phyloP scores from a whole-genome alignment of 106 monocot species.

The Iris macrosiphon region DNA sequence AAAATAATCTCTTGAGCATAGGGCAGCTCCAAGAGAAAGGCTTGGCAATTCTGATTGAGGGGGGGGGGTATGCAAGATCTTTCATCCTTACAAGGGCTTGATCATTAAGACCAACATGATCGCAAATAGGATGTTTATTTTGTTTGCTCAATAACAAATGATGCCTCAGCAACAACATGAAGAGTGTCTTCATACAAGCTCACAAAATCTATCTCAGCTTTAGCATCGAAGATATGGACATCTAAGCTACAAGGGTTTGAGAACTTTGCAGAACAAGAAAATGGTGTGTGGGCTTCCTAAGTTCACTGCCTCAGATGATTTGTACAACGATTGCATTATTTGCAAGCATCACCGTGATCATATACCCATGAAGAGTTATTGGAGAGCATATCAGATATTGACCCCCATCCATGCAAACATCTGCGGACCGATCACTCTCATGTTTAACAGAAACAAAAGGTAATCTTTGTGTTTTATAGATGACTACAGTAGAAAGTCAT shows the following conservation, averaged over 20 bases:
- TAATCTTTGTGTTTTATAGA: not conserved
- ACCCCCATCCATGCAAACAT: not conserved
- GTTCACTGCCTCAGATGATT: not conserved
- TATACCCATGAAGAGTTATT: not conserved
- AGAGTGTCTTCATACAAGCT: not conserved
- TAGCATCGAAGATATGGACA: not conserved
- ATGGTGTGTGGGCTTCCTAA: not conserved
- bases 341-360: not conserved
- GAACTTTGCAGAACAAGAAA: not conserved
- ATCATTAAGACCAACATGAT: not conserved
- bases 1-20: not conserved
- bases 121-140: not conserved
- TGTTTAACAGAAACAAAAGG: not conserved
- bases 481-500: not conserved
- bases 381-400: not conserved
- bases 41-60: not conserved
- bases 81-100: not conserved
- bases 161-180: not conserved
- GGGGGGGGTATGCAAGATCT: not conserved
- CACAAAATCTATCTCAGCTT: not conserved
- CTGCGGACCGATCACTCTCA: not conserved
- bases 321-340: not conserved
- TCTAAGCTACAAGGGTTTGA: not conserved
- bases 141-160: not conserved
- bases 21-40: not conserved